phyloP scores from a whole-genome alignment of 2,329 filamentous ascomycete genomes.

The Tolypocladium paradoxum region DNA sequence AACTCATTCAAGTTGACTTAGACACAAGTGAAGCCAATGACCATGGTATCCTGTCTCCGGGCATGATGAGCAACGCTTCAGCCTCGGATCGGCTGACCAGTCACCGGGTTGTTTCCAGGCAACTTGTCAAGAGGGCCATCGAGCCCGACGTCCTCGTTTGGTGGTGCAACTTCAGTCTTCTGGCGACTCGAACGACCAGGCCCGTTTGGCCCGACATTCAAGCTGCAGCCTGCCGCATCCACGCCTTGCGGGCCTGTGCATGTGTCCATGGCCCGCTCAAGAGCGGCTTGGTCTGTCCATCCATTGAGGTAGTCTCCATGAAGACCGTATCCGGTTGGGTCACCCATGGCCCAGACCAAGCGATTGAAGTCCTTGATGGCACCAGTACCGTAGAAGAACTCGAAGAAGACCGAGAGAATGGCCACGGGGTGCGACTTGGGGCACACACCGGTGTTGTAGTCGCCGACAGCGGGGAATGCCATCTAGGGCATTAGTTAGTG shows the following conservation, averaged over 20 bases:
- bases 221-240: conserved; percentile 11
- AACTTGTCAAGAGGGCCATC: conserved; percentile 11
- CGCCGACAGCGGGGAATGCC: conserved; percentile 16
- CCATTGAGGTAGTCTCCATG: conserved; percentile 19
- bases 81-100: not conserved
- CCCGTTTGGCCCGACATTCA: conserved; percentile 14
- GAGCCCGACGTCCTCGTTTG: conserved; percentile 14
- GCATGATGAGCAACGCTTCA: not conserved
- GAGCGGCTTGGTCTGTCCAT: conserved; percentile 15
- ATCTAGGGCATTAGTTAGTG: conserved; percentile 7
- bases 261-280: conserved; percentile 14
- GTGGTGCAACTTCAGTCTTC: conserved; percentile 9
- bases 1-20: too few species aligned
- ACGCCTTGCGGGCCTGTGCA: conserved; percentile 15
- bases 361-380: conserved; percentile 15
- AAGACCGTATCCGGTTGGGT: conserved; percentile 16
- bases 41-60: too few species aligned
- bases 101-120: conserved; percentile 16
- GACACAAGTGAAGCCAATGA: too few species aligned
- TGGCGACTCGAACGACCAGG: conserved; percentile 10
- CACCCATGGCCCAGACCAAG: conserved; percentile 15
- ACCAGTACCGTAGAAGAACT: conserved; percentile 33
- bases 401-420: conserved; percentile 33
- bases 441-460: conserved; percentile 22
- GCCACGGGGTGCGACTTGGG: conserved; percentile 30